Evolutionary conservation across 148 eudicot genomes (phyloP).

Genomic region (Heliamphora exappendiculata): DNA sequence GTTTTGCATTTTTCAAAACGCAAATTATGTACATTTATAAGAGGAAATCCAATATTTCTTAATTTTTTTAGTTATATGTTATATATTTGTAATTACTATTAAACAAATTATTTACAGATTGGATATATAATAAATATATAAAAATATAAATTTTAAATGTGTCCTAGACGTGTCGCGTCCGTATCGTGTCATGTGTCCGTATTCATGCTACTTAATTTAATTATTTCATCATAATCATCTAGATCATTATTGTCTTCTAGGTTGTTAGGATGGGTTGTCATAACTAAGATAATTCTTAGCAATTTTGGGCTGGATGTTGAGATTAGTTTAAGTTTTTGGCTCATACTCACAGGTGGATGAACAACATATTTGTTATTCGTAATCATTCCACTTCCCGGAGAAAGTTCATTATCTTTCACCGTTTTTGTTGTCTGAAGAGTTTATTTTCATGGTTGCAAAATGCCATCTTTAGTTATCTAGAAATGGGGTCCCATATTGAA

Average conservation of each 20-base stretch:
- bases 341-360: background rate
- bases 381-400: background rate
- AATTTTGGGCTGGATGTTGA: background rate
- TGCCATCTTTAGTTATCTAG: background rate
- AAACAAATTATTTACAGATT: no score
- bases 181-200: no score
- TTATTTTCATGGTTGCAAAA: background rate
- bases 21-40: no score
- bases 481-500: background rate
- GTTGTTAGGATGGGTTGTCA: background rate
- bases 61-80: no score
- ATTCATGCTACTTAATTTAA: no score
- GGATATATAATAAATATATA: no score
- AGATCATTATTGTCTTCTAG: no score
- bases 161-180: no score
- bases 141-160: no score
- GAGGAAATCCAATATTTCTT: no score
- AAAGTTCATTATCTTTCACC: background rate
- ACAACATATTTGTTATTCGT: background rate
- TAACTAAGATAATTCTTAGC: background rate
- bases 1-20: no score
- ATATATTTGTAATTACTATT: no score
- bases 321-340: background rate
- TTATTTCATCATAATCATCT: background rate
- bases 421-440: background rate